Evolutionary conservation across 305 asterid species (phyloP), one percentile per base, ranked within the genome.

Genomic region (Nicotiana rustica): DNA sequence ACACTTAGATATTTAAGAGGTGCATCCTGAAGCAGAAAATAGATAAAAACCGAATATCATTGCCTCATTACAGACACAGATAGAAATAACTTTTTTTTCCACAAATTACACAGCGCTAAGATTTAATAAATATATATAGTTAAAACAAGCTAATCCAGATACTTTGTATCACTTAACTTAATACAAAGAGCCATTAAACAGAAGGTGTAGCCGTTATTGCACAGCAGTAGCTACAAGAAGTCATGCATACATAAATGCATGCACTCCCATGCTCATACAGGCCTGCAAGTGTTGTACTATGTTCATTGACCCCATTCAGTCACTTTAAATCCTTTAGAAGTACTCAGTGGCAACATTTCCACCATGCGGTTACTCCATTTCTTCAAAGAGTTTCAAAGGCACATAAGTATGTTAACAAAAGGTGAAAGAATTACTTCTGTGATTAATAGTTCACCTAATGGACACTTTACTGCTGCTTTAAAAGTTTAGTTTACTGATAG

Each of bases 1-100:
- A 89, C 86, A 84, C 97, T 96, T 83, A 90, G 76, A 83, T 96
- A 96, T 89, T 91, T 96, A 87, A 93, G 84, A 52, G 97, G 97
- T 60, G 91, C 97, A 84, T 91, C 97, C 99, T 95, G 92, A 87
- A 85, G 86, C 75, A 67, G 8, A 70, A 62, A 41, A 82, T n/a
- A 25, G 35, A 47, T 31, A 31, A 25, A 56, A 19, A 84, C 77
- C 41, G 55, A 66, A 65, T 68, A 59, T 35, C 41, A 60, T 25
- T 44, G 12, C 78, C 57, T 70, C 78, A 70, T 18, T 55, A 9
- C 33, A 19, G 49, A 17, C 65, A 77, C 35, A 75, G 77, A 65
- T 55, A n/a, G 41, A 81, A 31, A 18, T 84, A 68, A 67, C 60
- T 25, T 19, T 5, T 31, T 55, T 47, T 7, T 17, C 35, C 8